phyloP scores from a whole-genome alignment of 2,329 filamentous ascomycete species.

The Fusarium coffeatum region DNA sequence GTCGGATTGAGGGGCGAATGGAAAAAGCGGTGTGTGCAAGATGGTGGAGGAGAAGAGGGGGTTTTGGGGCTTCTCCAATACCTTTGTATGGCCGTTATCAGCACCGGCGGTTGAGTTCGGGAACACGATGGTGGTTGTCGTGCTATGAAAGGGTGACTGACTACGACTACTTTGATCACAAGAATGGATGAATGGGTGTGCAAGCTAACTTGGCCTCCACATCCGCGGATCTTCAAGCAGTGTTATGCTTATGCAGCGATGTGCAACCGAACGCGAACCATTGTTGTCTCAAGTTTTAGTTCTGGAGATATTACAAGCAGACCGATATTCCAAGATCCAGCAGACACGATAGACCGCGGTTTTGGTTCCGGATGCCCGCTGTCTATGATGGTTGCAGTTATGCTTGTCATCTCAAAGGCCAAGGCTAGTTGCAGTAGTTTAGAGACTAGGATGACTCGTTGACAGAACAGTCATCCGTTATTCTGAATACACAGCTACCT shows the following conservation, averaged over 20 bases:
- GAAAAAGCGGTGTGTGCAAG: slow-evolving; percentile 46
- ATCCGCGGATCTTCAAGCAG: slow-evolving; percentile 36
- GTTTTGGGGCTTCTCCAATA: slow-evolving; percentile 29
- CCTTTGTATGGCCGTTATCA: slow-evolving; percentile 18
- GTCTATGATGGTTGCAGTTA: slow-evolving; percentile 31
- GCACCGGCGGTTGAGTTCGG: slow-evolving; percentile 20
- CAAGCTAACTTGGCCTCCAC: slow-evolving; percentile 21
- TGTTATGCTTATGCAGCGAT: slow-evolving; percentile 44
- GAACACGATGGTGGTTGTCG: slow-evolving; percentile 13
- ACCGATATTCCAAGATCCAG: slow-evolving; percentile 17
- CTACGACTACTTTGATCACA: slow-evolving; percentile 11
- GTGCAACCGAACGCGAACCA: slow-evolving; percentile 14
- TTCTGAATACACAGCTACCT: neutral
- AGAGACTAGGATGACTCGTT: slow-evolving; percentile 18
- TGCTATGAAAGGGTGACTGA: slow-evolving; percentile 7
- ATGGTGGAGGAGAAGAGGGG: slow-evolving; percentile 44
- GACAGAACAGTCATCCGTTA: neutral
- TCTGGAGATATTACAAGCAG: slow-evolving; percentile 8
- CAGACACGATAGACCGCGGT: slow-evolving; percentile 11
- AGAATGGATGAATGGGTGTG: slow-evolving; percentile 3
- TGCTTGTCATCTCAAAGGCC: slow-evolving; percentile 36
- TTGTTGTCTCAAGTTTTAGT: slow-evolving; percentile 10
- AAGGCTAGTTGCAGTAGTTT: slow-evolving; percentile 26
- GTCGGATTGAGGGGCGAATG: slow-evolving; percentile 22
- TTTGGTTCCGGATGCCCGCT: slow-evolving; percentile 7